Evolutionary conservation across 164 flowering plant genomes (phyloP).

Genomic region (Magnolia officinalis): DNA sequence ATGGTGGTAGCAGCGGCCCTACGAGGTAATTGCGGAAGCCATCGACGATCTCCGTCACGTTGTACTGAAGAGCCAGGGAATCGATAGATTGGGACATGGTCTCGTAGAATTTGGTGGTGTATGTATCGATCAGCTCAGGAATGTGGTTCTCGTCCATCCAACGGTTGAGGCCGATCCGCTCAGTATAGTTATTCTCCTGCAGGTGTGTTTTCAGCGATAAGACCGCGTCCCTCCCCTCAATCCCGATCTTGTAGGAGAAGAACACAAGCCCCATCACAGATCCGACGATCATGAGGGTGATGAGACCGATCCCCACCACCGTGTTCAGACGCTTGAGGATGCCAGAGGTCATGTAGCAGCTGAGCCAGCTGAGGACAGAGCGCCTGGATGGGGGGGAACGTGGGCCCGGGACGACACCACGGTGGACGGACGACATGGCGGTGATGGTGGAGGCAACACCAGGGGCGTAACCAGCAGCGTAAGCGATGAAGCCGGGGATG

Average conservation of each 20-base stretch:
- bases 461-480: conserved; percentile 19
- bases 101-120: conserved; percentile 59
- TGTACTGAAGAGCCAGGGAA: conserved; percentile 74
- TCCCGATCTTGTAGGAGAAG: conserved; percentile 85
- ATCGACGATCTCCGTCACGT: conserved; percentile 72
- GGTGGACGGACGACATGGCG: not conserved
- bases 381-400: not conserved
- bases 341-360: conserved; percentile 62
- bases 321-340: conserved; percentile 66
- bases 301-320: conserved; percentile 79
- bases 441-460: conserved; percentile 34
- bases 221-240: conserved; percentile 90
- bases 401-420: not conserved
- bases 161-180: conserved; percentile 70
- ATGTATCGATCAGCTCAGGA: conserved; percentile 72
- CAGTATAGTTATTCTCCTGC: conserved; percentile 75
- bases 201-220: conserved; percentile 72
- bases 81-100: conserved; percentile 79
- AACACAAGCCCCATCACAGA: conserved; percentile 58
- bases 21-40: conserved; percentile 76
- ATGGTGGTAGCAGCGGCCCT: conserved; percentile 22
- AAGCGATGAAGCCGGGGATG: conserved; percentile 2
- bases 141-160: conserved; percentile 97
- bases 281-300: conserved; percentile 69
- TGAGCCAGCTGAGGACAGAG: conserved; percentile 28